Evolutionary conservation across 345 rosid species (phyloP).

Genomic region (Syzygium jambos): DNA sequence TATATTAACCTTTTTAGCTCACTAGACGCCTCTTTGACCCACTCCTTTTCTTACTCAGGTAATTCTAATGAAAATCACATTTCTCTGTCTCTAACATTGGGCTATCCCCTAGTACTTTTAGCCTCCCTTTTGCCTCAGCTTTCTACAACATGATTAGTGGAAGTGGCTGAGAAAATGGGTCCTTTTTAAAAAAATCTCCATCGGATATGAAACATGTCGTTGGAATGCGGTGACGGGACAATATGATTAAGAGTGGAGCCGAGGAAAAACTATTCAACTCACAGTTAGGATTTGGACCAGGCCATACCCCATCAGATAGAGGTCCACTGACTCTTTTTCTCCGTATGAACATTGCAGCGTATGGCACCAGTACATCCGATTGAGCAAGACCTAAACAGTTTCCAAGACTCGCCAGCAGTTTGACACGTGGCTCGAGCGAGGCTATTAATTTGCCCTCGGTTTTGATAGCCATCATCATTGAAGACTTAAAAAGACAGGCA

Average conservation of each 20-base stretch:
- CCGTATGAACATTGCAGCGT: background rate
- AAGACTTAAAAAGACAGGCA: background rate
- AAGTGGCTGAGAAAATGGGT: conserved; percentile 13
- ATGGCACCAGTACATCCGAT: conserved; percentile 8
- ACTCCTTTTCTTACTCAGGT: background rate
- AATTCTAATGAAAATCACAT: background rate
- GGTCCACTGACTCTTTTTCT: background rate
- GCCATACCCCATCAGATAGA: conserved; percentile 3
- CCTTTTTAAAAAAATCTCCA: background rate
- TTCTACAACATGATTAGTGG: conserved; percentile 21
- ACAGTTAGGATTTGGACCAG: conserved; percentile 19
- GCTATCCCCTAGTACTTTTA: background rate
- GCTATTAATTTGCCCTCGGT: background rate
- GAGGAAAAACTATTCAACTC: background rate
- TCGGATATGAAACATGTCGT: conserved; percentile 8
- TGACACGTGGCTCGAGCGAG: background rate
- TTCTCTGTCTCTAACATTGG: background rate
- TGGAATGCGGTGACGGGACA: conserved; percentile 37
- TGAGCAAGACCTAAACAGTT: background rate
- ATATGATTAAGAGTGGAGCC: conserved; percentile 25
- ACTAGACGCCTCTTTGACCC: background rate
- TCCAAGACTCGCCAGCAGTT: background rate
- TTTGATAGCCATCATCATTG: background rate
- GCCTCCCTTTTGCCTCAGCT: conserved; percentile 14
- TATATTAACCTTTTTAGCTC: background rate